Evolutionary conservation across 2,329 filamentous ascomycete genomes (phyloP), one percentile per base, ranked within the genome.

Genomic region (Colletotrichum liriopes): DNA sequence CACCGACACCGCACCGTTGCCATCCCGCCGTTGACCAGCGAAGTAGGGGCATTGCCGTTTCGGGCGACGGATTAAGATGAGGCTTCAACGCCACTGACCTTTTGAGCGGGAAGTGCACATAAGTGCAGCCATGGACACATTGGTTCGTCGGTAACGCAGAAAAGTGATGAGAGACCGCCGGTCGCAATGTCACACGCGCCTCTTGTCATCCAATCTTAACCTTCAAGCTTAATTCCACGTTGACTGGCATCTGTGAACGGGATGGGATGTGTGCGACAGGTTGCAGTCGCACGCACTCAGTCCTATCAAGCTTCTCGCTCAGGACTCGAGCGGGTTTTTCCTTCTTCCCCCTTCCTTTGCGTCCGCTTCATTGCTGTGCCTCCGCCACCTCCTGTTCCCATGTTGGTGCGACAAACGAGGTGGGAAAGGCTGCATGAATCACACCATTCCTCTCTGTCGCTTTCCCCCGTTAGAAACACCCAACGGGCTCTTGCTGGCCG

Each of bases 151-250:
- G n/a, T n/a, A 41, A 54, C 41, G 35, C 16, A 20, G 39, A 39
- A 14, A 45, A 29, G 20, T 35, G 65, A 68, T 47, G 65, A 64
- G 58, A 61, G 37, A 37, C 41, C 29, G 58, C 65, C 37, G 43
- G 56, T 62, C 68, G 58, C 14, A 69, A 69, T 69, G 60, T 65
- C 65, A 41, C 65, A 72, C 59, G 59, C 66, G 70, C 66, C 35
- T 56, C 54, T 52, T 61, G 60, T 72, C 70, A 60, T 70, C 70
- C 65, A 72, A 70, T 72, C 70, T 70, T 65, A 70, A 41, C 39
- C 59, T 47, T 70, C 70, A 64, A 70, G 70, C 70, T 72, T 72
- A 72, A 55, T 70, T 70, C 65, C 65, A 70, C 70, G 65, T 58
- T 70, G 59, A 37, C 23, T 7, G 35, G 3, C 32, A 49, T 47